Evolutionary conservation across 768 basidiomycete species (phyloP).

Genomic region (Butyriboletus loyo): DNA sequence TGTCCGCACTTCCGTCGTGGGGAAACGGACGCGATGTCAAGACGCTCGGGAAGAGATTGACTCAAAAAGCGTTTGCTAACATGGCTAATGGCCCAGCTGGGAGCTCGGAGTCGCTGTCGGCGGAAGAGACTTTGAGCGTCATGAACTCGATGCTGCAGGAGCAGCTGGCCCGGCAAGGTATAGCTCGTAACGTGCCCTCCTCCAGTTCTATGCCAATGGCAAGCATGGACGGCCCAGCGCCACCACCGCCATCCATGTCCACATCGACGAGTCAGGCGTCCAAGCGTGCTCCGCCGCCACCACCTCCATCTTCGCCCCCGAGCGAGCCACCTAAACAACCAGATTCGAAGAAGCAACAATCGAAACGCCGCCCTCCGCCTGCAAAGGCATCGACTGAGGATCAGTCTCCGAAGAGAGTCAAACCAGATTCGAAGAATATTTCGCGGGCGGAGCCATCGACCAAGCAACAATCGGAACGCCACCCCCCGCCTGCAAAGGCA

Average conservation of each 20-base stretch:
- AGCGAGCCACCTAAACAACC: constrained; percentile 7
- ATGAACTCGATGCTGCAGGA: constrained; percentile 21
- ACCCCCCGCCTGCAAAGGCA: neutral
- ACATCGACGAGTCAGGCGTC: constrained; percentile 18
- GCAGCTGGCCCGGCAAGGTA: constrained; percentile 19
- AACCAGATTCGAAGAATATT: neutral
- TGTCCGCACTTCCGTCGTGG: constrained; percentile 54
- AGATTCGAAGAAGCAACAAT: neutral
- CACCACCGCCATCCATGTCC: constrained; percentile 19
- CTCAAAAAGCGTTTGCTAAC: constrained; percentile 37
- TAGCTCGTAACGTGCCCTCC: neutral
- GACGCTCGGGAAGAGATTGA: constrained; percentile 50
- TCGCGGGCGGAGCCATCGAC: neutral
- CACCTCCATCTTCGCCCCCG: constrained; percentile 6
- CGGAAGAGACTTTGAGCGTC: constrained; percentile 30
- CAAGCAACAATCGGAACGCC: neutral
- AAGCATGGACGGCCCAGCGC: constrained; percentile 19
- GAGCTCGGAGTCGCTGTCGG: constrained; percentile 22
- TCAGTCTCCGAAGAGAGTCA: constrained; percentile 9
- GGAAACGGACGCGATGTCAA: constrained; percentile 68
- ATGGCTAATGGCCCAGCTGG: constrained; percentile 17
- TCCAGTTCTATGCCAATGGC: constrained; percentile 16
- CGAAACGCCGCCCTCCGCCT: neutral
- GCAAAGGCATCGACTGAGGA: neutral
- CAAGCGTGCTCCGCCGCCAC: constrained; percentile 21